phyloP scores from a whole-genome alignment of 345 rosid species.

The Salix purpurea region DNA sequence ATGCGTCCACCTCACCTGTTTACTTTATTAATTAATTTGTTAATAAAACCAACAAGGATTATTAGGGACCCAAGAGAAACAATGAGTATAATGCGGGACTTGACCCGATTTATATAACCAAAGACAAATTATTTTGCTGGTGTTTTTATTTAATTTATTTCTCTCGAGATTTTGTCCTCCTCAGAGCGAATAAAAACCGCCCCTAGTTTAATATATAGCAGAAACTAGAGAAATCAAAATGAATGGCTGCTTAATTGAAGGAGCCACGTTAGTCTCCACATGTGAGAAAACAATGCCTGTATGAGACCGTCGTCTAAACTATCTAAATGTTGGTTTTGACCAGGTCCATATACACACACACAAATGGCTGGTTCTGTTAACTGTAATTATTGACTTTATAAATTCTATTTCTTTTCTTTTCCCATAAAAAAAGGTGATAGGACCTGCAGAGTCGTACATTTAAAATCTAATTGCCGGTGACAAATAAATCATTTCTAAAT shows the following conservation, averaged over 20 bases:
- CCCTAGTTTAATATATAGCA: neutral
- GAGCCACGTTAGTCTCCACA: neutral
- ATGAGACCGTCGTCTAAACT: neutral
- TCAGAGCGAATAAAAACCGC: neutral
- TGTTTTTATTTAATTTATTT: neutral
- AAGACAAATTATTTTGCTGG: neutral
- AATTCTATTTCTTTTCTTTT: neutral
- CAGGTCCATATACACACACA: neutral
- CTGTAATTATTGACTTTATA: no score
- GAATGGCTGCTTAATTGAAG: neutral
- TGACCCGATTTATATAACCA: neutral
- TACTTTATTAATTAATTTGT: neutral
- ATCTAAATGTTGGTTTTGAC: neutral
- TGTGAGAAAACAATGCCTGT: neutral
- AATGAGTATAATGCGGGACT: neutral
- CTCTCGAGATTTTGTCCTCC: neutral
- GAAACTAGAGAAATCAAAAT: neutral
- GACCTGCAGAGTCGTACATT: no score
- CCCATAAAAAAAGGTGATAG: neutral
- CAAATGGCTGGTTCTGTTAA: no score
- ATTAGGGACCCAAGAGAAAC: neutral
- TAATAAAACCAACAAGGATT: neutral
- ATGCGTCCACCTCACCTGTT: neutral
- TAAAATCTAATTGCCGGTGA: neutral
- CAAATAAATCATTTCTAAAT: no score